These are phyloP conservation scores for Micromonas commoda DNA, from an alignment of 139 green algal species.

Conservation along the genomic window DNA sequence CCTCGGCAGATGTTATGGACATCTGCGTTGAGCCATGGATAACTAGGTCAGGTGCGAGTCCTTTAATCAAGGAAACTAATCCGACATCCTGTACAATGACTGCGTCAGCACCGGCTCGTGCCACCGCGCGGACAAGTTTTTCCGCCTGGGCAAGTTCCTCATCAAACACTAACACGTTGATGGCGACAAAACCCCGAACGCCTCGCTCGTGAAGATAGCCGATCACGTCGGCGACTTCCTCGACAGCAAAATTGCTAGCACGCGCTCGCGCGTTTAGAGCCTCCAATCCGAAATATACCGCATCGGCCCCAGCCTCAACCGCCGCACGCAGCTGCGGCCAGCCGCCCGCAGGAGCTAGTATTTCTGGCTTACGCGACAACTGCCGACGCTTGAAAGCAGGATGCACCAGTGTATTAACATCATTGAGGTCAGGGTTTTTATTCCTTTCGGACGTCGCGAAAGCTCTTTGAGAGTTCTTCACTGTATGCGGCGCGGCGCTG, in stretches of 20 bases:
- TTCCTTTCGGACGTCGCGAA: no score
- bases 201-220: constrained; percentile 58
- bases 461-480: no score
- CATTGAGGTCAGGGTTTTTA: no score
- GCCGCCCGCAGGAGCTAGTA: constrained; percentile 66
- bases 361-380: constrained; percentile 53
- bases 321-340: constrained; percentile 71
- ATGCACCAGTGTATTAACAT: no score
- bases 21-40: constrained; percentile 73
- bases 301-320: constrained; percentile 70
- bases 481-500: no score
- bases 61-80: constrained; percentile 52
- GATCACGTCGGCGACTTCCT: constrained; percentile 67
- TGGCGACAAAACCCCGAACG: constrained; percentile 59
- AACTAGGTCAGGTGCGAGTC: constrained; percentile 54
- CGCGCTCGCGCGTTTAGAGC: constrained; percentile 52
- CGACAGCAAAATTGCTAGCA: constrained; percentile 62
- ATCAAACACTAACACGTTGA: constrained; percentile 80
- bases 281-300: constrained; percentile 68
- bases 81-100: constrained; percentile 80
- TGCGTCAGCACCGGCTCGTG: constrained; percentile 63
- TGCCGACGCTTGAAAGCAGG: no score
- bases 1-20: constrained; percentile 55
- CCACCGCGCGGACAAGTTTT: constrained; percentile 41
- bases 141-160: constrained; percentile 60